Evolutionary conservation across 306 rosid species (phyloP).

Genomic region (Sechiopsis laciniata): DNA sequence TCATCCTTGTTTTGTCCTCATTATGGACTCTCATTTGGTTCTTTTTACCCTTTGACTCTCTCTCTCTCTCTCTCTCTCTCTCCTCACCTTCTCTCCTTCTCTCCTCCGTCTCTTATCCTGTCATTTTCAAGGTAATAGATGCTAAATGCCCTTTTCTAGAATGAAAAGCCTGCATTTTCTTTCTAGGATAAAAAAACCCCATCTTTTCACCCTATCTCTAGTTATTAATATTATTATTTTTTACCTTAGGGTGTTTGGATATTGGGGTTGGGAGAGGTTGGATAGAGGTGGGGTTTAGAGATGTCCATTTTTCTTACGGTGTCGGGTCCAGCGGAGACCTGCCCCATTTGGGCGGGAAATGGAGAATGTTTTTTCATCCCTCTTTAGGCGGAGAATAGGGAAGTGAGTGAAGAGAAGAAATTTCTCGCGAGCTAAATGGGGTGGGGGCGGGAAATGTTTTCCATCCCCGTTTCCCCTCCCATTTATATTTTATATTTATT

Average conservation of each 20-base stretch:
- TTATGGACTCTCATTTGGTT: slow-evolving; percentile 20
- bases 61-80: slow-evolving; percentile 3
- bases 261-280: too few species aligned
- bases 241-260: neutral
- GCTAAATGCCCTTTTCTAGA: neutral
- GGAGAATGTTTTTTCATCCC: too few species aligned
- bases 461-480: too few species aligned
- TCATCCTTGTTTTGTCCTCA: slow-evolving; percentile 56
- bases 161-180: neutral
- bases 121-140: slow-evolving; percentile 15
- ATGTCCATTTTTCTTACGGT: too few species aligned
- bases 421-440: too few species aligned
- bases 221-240: neutral
- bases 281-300: too few species aligned
- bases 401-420: too few species aligned
- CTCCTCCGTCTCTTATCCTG: neutral
- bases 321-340: too few species aligned
- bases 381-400: too few species aligned
- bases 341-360: too few species aligned
- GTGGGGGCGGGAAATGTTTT: too few species aligned
- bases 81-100: neutral
- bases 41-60: slow-evolving; percentile 12
- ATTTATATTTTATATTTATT: too few species aligned
- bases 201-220: neutral
- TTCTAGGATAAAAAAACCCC: neutral